These are phyloP conservation scores for Eucalyptus caleyi DNA, from an alignment of 345 rosid species.

Conservation along the genomic window DNA sequence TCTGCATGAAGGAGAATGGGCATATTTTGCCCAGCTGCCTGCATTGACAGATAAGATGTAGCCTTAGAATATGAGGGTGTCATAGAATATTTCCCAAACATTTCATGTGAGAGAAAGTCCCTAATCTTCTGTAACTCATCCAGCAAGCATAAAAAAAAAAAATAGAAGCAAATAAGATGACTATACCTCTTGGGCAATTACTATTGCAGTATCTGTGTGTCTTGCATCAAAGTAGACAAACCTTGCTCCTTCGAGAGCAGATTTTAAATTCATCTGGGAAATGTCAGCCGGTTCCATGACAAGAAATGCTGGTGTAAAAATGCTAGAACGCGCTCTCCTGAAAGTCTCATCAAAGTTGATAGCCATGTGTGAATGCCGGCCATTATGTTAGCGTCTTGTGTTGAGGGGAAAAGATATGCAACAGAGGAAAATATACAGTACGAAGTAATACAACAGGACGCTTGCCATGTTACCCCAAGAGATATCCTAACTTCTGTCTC, in stretches of 20 bases:
- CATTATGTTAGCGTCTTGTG: not conserved
- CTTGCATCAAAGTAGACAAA: constrained; percentile 68
- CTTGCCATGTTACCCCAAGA: not conserved
- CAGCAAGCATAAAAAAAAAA: not conserved
- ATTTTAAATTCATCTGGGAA: constrained; percentile 20
- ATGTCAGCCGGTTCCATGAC: constrained; percentile 55
- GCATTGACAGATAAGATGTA: not conserved
- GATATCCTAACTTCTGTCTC: not conserved
- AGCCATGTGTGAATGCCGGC: not conserved
- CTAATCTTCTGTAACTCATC: not conserved
- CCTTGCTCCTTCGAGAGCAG: constrained; percentile 52
- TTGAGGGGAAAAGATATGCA: not conserved
- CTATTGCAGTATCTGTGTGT: constrained; percentile 46
- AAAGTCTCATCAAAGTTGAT: not conserved
- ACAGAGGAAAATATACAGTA: not conserved
- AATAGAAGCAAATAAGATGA: not conserved
- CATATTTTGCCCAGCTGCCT: constrained; percentile 59
- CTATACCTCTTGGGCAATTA: constrained; percentile 64
- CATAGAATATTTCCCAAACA: not conserved
- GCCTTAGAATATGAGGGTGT: not conserved
- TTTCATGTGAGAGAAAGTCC: not conserved
- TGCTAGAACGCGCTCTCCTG: constrained; percentile 93
- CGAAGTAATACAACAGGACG: not conserved
- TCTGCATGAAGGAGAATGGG: constrained; percentile 80
- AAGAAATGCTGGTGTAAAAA: constrained; percentile 75